Conservation (phyloP, 768 basidiomycete genomes). For the Mycena olivaceomarginata region DNA sequence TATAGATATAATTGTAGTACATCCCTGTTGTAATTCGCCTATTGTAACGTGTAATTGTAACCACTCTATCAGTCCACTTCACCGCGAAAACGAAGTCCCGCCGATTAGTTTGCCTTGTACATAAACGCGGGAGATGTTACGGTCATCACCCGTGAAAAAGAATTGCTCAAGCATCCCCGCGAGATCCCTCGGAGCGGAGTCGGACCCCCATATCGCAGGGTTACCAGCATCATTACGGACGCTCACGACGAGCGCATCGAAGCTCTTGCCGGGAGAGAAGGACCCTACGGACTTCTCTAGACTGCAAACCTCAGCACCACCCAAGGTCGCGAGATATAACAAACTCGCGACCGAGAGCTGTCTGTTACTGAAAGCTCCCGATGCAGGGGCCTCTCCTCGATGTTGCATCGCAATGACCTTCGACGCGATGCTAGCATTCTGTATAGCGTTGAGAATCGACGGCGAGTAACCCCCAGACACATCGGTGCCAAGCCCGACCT, state of each 20-base stretch:
- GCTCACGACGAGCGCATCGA: conserved; percentile 90
- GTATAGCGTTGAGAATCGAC: conserved; percentile 86
- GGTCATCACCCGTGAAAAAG: conserved; percentile 90
- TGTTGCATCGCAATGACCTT: conserved; percentile 81
- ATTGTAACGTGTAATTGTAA: conserved; percentile 23
- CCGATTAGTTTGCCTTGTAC: conserved; percentile 90
- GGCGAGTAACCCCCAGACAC: conserved; percentile 91
- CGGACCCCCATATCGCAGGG: conserved; percentile 74
- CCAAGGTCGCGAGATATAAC: conserved; percentile 93
- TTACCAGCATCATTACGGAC: conserved; percentile 72
- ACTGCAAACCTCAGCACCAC: conserved; percentile 91
- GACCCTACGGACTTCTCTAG: conserved; percentile 83
- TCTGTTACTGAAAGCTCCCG: conserved; percentile 66
- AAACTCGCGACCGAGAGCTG: conserved; percentile 85
- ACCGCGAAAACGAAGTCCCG: conserved; percentile 66
- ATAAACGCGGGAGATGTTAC: conserved; percentile 89
- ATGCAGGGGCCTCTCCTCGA: conserved; percentile 25
- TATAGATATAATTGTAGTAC: conserved; percentile 18
- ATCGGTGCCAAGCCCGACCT: conserved; percentile 98
- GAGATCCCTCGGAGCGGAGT: conserved; percentile 60
- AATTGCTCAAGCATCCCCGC: conserved; percentile 86
- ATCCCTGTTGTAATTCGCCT: conserved; percentile 21
- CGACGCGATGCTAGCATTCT: conserved; percentile 86
- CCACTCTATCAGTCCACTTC: conserved; percentile 9
- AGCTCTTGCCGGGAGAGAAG: conserved; percentile 88